Evolutionary conservation across 2,329 filamentous ascomycete species (phyloP), one percentile per base, ranked within the genome.

Genomic region (Periconia macrospinosa): DNA sequence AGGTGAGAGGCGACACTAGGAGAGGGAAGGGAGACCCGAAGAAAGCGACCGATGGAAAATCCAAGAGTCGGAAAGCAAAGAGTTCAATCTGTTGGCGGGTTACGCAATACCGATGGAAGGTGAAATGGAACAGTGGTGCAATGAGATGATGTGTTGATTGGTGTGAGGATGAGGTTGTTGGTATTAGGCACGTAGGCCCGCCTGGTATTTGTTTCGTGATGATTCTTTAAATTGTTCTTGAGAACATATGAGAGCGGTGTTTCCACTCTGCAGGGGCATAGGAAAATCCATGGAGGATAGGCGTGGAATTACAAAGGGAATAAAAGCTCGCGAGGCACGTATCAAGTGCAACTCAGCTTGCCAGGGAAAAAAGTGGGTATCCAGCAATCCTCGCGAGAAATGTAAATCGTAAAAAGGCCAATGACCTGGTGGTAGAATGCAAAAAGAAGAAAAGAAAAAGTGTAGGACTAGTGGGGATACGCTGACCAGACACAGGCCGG

Each of bases 291-390:
- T 59, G 65, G 65, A 68, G 63, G 65, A 71, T 71, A 55, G 54
- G 41, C 57, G 59, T 63, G 58, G 62, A 10, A 64, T 64, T 59
- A 45, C 69, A 73, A 72, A 73, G 55, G 68, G 70, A 69, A 73
- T 59, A 50, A 61, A 56, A 64, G 61, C 62, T 59, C 57, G 62
- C 66, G 60, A 67, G 58, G 63, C 63, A 68, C 61, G 59, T 46
- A 54, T 65, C 54, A 55, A 49, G 49, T 60, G 61, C 64, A 67
- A 62, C 64, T 54, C 49, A 50, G 58, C 65, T 62, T 54, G 60
- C 63, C 54, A 51, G 52, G 61, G 60, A 57, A 59, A 57, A 57
- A 61, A 57, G 53, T 59, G 57, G 62, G 62, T 63, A 66, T 69
- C 59, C 63, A 66, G 63, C 59, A 65, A 57, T 59, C 54, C 60